These are phyloP conservation scores for Alternaria conjuncta DNA, from an alignment of 2,329 filamentous ascomycete species.

Conservation along the genomic window DNA sequence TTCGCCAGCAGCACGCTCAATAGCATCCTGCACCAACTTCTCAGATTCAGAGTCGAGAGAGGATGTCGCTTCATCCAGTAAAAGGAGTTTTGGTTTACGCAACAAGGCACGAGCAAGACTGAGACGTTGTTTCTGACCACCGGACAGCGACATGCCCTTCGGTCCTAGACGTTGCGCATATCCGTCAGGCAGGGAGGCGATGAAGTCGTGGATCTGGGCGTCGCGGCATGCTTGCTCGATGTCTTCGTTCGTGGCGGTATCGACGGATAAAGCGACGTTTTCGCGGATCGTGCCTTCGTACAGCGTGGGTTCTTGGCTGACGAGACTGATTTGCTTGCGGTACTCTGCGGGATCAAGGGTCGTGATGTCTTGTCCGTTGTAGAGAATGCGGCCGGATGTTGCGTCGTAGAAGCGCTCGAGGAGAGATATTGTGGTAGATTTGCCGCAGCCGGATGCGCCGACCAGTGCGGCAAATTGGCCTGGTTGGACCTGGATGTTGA, in stretches of 20 bases:
- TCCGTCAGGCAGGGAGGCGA: slow-evolving; percentile 42
- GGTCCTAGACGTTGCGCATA: slow-evolving; percentile 46
- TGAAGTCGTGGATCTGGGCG: slow-evolving; percentile 51
- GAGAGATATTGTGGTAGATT: slow-evolving; percentile 71
- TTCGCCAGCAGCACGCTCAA: slow-evolving; percentile 41
- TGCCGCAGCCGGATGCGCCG: slow-evolving; percentile 71
- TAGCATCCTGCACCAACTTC: slow-evolving; percentile 43
- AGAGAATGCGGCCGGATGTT: slow-evolving; percentile 67
- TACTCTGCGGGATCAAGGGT: slow-evolving; percentile 47
- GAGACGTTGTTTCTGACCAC: slow-evolving; percentile 47
- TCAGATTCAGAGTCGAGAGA: slow-evolving; percentile 45
- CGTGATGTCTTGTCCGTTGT: slow-evolving; percentile 51
- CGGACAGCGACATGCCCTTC: slow-evolving; percentile 43
- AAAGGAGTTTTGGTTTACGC: slow-evolving; percentile 37
- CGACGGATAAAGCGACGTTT: slow-evolving; percentile 47
- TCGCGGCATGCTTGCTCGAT: slow-evolving; percentile 43
- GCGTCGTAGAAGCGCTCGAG: slow-evolving; percentile 73
- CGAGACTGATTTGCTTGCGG: slow-evolving; percentile 52
- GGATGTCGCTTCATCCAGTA: slow-evolving; percentile 47
- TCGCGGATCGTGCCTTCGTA: slow-evolving; percentile 54
- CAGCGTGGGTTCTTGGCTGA: slow-evolving; percentile 56
- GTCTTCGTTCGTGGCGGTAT: slow-evolving; percentile 33
- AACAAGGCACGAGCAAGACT: slow-evolving; percentile 43
- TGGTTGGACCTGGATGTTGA: slow-evolving; percentile 56
- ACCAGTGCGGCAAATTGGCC: slow-evolving; percentile 75